Conservation (phyloP, 179 eudicot genomes). For the Monotropa hypopitys region DNA sequence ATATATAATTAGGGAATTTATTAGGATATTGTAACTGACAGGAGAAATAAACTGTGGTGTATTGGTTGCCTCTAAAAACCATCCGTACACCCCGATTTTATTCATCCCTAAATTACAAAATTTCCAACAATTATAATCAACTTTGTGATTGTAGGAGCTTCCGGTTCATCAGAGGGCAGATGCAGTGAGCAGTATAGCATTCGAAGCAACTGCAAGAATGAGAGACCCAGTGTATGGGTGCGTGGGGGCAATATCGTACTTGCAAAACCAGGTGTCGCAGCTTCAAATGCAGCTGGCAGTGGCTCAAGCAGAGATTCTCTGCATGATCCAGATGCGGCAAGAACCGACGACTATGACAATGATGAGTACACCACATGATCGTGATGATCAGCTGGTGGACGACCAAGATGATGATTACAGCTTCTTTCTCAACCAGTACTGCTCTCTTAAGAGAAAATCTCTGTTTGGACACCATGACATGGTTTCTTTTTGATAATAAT, state of each 20-base stretch:
- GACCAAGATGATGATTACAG: slow-evolving; percentile 22
- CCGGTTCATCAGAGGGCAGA: slow-evolving; percentile 58
- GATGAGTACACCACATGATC: not conserved
- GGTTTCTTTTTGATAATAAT: not conserved
- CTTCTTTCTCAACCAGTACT: slow-evolving; percentile 29
- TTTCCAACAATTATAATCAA: too few relatives aligned
- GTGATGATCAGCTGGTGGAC: slow-evolving; percentile 1
- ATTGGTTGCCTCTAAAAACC: too few relatives aligned
- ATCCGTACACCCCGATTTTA: too few relatives aligned
- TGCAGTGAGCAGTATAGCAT: slow-evolving; percentile 69
- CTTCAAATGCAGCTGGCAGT: slow-evolving; percentile 72
- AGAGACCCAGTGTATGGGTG: slow-evolving; percentile 79
- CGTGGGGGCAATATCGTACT: slow-evolving; percentile 58
- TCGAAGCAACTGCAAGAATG: slow-evolving; percentile 64
- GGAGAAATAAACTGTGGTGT: too few relatives aligned
- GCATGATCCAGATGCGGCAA: slow-evolving; percentile 62
- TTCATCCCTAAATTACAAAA: too few relatives aligned
- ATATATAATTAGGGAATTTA: too few relatives aligned
- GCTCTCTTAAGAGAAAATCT: slow-evolving; percentile 51
- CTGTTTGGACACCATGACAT: slow-evolving; percentile 33
- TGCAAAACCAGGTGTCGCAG: slow-evolving; percentile 58
- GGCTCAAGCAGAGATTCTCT: slow-evolving; percentile 57
- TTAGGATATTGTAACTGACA: too few relatives aligned
- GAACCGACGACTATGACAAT: slow-evolving; percentile 9
- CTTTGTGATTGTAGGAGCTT: slow-evolving; percentile 32